These are phyloP conservation scores for Xerocomus spinulosus DNA, from an alignment of 768 basidiomycete species.

Conservation along the genomic window DNA sequence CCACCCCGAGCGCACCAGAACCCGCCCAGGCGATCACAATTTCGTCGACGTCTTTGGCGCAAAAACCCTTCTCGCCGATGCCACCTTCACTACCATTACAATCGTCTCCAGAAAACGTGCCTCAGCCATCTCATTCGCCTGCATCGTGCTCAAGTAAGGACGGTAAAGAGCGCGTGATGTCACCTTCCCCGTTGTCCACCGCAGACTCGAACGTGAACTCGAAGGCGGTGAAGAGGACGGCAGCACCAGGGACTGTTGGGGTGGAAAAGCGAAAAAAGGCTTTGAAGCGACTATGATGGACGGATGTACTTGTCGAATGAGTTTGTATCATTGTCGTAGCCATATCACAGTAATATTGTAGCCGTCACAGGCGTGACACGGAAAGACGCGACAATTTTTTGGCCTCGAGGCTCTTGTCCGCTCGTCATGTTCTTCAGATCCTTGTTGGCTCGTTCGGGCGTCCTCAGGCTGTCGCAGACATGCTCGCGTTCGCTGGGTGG, in stretches of 20 bases:
- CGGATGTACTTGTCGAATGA: slow-evolving; percentile 4
- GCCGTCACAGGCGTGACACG: slow-evolving; percentile 19
- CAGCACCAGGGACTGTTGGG: slow-evolving; percentile 52
- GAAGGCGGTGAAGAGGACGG: slow-evolving; percentile 64
- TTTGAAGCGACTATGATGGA: slow-evolving; percentile 61
- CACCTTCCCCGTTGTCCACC: slow-evolving; percentile 65
- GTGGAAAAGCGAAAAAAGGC: slow-evolving; percentile 89
- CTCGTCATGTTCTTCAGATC: slow-evolving; percentile 21
- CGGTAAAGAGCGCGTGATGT: slow-evolving; percentile 57
- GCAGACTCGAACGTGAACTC: slow-evolving; percentile 65
- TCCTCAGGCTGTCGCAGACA: slow-evolving; percentile 7
- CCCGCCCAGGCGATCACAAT: slow-evolving; percentile 34
- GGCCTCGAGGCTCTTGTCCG: background rate
- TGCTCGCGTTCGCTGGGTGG: slow-evolving; percentile 14
- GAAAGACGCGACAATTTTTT: slow-evolving; percentile 14
- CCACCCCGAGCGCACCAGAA: slow-evolving; percentile 18
- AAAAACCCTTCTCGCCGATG: slow-evolving; percentile 41
- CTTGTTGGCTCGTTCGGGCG: slow-evolving; percentile 15
- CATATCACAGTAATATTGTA: slow-evolving; percentile 10
- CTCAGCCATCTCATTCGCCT: slow-evolving; percentile 37
- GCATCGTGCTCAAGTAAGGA: slow-evolving; percentile 28
- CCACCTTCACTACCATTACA: slow-evolving; percentile 37
- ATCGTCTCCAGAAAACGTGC: slow-evolving; percentile 36
- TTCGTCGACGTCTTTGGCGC: slow-evolving; percentile 37
- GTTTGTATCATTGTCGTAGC: slow-evolving; percentile 3